phyloP scores from a whole-genome alignment of 2,329 filamentous ascomycete species.

The Blastomyces silverae region DNA sequence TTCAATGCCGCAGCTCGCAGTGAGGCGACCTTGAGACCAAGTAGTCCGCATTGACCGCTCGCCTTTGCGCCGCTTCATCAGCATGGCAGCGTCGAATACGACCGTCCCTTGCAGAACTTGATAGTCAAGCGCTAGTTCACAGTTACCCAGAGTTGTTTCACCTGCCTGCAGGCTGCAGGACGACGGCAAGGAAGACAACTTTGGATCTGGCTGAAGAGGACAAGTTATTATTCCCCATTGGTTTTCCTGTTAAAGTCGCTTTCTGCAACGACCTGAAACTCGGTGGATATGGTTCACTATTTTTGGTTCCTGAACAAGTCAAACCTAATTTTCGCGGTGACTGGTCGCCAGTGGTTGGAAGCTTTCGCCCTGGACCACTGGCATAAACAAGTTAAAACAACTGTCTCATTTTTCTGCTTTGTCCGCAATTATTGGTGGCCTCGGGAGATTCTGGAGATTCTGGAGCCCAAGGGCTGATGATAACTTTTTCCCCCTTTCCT shows the following conservation, averaged over 20 bases:
- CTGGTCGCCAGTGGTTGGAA: too few species aligned
- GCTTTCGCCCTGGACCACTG: neutral
- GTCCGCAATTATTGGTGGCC: neutral
- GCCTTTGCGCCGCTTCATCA: neutral
- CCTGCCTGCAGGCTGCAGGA: neutral
- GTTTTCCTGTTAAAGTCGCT: neutral
- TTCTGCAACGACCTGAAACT: neutral
- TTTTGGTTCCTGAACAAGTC: constrained; percentile 10
- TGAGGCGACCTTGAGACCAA: neutral
- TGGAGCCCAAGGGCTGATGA: too few species aligned
- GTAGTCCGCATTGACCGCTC: neutral
- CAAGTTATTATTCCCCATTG: neutral
- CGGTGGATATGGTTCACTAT: constrained; percentile 3
- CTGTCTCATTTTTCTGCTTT: constrained; percentile 3
- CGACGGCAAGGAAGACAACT: neutral
- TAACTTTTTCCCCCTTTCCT: neutral
- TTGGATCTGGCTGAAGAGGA: neutral
- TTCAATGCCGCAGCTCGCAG: neutral
- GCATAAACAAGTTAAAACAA: too few species aligned
- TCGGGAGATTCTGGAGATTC: neutral
- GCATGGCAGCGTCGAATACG: neutral
- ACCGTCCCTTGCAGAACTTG: neutral
- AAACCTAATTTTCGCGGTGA: neutral
- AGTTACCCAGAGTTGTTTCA: constrained; percentile 1
- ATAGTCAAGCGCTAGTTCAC: neutral